A percentile compares a stretch with the other conserved stretches of the same genome.
phyloP scores from a whole-genome alignment of 164 flowering plant species.

The Aristolochia californica region DNA sequence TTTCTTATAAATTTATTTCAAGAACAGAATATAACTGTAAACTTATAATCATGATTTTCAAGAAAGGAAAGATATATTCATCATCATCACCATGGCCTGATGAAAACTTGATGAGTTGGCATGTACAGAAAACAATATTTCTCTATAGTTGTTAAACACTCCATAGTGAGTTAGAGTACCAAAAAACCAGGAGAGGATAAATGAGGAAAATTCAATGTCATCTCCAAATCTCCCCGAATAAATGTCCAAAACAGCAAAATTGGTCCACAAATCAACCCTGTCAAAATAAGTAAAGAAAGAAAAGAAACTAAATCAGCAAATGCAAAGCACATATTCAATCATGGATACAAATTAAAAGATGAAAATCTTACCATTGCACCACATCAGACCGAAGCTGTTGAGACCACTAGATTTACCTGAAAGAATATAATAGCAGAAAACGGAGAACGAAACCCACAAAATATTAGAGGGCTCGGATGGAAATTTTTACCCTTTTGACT shows the following conservation, averaged over 20 bases:
- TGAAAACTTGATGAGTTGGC: too few relatives aligned
- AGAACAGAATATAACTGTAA: too few relatives aligned
- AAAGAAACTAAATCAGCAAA: neutral
- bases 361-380: conserved; percentile 69
- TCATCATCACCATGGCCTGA: too few relatives aligned
- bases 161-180: too few relatives aligned
- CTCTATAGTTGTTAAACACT: too few relatives aligned
- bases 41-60: too few relatives aligned
- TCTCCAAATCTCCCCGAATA: conserved; percentile 62
- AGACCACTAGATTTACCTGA: conserved; percentile 83
- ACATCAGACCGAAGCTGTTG: conserved; percentile 89
- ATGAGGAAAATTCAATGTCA: conserved; percentile 52
- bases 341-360: neutral
- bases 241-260: conserved; percentile 73
- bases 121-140: too few relatives aligned
- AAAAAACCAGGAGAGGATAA: conserved; percentile 70
- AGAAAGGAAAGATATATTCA: too few relatives aligned
- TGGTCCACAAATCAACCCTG: conserved; percentile 83
- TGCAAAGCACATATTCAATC: conserved; percentile 3
- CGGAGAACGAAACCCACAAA: neutral
- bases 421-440: neutral
- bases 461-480: too few relatives aligned
- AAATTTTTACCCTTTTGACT: too few relatives aligned
- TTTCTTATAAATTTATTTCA: too few relatives aligned
- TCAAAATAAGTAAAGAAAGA: conserved; percentile 6